phyloP scores from a whole-genome alignment of 2,329 filamentous ascomycete species.

The Fragosphaeria purpurea region DNA sequence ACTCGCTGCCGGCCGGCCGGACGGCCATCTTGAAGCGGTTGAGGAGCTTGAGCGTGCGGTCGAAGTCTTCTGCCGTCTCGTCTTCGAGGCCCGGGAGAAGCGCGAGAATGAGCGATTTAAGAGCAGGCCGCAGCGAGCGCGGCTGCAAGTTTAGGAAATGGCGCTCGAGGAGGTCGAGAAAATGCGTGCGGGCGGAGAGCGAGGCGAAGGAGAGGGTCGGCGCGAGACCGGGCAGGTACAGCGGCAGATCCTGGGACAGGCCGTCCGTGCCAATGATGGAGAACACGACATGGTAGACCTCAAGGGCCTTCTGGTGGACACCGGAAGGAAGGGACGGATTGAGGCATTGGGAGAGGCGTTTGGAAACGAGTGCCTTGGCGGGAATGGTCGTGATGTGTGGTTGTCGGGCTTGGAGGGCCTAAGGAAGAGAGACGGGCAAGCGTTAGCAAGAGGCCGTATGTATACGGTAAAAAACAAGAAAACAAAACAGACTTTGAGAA shows the following conservation, averaged over 20 bases:
- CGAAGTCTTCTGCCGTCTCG: conserved; percentile 94
- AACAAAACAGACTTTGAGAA: conserved; percentile 61
- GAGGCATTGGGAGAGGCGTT: conserved; percentile 87
- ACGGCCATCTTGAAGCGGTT: conserved; percentile 66
- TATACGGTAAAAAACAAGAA: background rate
- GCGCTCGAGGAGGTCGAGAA: conserved; percentile 73
- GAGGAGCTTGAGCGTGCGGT: conserved; percentile 69
- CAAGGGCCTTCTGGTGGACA: conserved; percentile 93
- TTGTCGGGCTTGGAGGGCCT: conserved; percentile 84
- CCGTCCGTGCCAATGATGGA: conserved; percentile 71
- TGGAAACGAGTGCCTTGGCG: conserved; percentile 72
- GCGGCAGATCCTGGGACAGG: conserved; percentile 67
- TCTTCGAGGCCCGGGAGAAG: conserved; percentile 88
- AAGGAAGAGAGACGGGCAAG: conserved; percentile 2
- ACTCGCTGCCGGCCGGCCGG: conserved; percentile 41
- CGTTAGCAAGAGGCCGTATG: conserved; percentile 16
- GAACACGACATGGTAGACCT: conserved; percentile 88
- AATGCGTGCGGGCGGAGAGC: conserved; percentile 75
- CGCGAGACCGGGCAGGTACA: conserved; percentile 84
- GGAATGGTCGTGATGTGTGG: conserved; percentile 63
- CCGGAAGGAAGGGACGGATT: conserved; percentile 89
- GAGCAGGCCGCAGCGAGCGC: conserved; percentile 65
- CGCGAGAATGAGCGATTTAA: conserved; percentile 85
- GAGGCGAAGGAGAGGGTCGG: conserved; percentile 91
- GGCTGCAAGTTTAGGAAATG: conserved; percentile 66